phyloP scores from a whole-genome alignment of 441 rosid genomes.

The Jatropha podagrica region DNA sequence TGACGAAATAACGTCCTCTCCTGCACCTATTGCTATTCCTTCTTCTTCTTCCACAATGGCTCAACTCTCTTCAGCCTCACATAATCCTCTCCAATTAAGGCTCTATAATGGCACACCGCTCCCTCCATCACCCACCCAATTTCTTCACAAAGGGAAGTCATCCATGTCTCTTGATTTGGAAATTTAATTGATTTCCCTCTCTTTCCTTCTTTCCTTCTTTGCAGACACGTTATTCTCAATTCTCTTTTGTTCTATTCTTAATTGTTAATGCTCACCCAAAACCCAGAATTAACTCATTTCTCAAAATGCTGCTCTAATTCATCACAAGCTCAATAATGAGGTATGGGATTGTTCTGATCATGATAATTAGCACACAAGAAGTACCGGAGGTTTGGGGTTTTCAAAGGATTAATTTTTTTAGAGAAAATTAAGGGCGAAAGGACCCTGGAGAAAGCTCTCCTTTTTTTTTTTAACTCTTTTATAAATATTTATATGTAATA shows the following conservation, averaged over 20 bases:
- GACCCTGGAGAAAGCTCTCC: not conserved
- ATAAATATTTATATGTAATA: slow-evolving; percentile 15
- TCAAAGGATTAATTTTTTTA: not conserved
- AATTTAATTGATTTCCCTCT: slow-evolving; percentile 18
- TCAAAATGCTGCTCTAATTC: not conserved
- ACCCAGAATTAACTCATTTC: not conserved
- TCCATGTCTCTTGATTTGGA: slow-evolving; percentile 48
- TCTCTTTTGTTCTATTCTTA: not conserved
- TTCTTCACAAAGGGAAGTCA: slow-evolving; percentile 47
- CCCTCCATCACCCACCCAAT: slow-evolving; percentile 22
- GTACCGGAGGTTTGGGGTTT: not conserved
- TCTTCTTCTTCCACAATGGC: not conserved
- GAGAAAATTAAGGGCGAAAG: not conserved
- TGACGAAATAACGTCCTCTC: slow-evolving; percentile 26
- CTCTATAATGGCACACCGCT: slow-evolving; percentile 39
- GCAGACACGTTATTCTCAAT: not conserved
- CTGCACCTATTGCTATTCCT: not conserved
- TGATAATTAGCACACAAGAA: not conserved
- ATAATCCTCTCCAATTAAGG: slow-evolving; percentile 33
- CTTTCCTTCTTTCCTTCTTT: not conserved
- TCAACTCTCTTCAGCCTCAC: slow-evolving; percentile 17
- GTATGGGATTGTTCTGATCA: not conserved
- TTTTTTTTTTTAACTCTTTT: not conserved
- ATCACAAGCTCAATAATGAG: not conserved
- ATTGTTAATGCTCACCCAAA: not conserved